These are phyloP conservation scores for Edaphochlamys debaryana DNA, from an alignment of 139 green algal species.

Conservation along the genomic window DNA sequence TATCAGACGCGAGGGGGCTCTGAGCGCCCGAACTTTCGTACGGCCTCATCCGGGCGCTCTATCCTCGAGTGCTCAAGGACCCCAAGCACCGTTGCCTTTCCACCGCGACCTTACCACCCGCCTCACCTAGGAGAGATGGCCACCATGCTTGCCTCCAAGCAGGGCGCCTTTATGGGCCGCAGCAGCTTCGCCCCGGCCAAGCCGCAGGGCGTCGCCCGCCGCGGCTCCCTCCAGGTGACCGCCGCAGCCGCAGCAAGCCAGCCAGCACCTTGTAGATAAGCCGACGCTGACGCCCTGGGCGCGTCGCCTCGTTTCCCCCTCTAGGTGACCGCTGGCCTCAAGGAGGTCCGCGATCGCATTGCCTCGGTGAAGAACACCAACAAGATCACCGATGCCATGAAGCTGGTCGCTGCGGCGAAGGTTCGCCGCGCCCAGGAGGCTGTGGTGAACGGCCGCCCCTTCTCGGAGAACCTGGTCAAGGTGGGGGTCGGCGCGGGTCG, in stretches of 20 bases:
- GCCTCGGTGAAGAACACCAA: conserved; percentile 97
- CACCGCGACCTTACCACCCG: no score
- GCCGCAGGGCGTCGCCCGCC: conserved; percentile 1
- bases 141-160: conserved; percentile 33
- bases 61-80: no score
- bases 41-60: no score
- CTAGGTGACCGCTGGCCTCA: conserved; percentile 74
- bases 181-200: conserved; percentile 27
- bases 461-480: conserved; percentile 99
- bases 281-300: background rate
- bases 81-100: no score
- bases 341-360: conserved; percentile 96
- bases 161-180: conserved; percentile 36
- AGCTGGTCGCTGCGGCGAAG: conserved; percentile 94
- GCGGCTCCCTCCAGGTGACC: conserved; percentile 45
- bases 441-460: conserved; percentile 96
- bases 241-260: background rate
- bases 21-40: no score
- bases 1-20: no score
- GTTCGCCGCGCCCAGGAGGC: conserved; percentile 96
- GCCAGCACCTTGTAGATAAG: background rate
- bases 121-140: no score
- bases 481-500: conserved; percentile 61
- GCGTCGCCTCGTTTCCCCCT: background rate
- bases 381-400: conserved; percentile 99